Evolutionary conservation across 148 eudicot species (phyloP), one percentile per base, ranked within the genome.

Genomic region (Fagopyrum tataricum): DNA sequence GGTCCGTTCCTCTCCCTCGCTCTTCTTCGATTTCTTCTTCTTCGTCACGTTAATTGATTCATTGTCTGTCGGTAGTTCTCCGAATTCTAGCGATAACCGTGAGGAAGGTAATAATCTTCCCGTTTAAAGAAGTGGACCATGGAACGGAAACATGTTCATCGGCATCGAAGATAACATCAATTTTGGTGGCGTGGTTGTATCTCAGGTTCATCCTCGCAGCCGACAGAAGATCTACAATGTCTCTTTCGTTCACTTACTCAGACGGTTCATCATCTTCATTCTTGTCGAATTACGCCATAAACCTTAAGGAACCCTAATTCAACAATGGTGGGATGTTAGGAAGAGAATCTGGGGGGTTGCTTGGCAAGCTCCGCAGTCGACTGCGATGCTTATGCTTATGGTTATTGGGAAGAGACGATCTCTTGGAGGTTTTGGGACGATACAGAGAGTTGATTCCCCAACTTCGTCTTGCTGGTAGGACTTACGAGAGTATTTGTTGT

Each of bases 391-490:
- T 83, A 80, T 59, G 81, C 72, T 1, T 71, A 72, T 21, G n/a
- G n/a, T n/a, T n/a, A n/a, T n/a, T n/a, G n/a, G n/a, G n/a, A n/a
- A n/a, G n/a, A n/a, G n/a, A n/a, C n/a, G n/a, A n/a, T n/a, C n/a
- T n/a, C n/a, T n/a, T n/a, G n/a, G 97, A 94, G 80, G 96, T 91
- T 15, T 82, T 94, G 79, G 79, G 81, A 31, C 84, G 88, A 40
- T 91, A 94, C 74, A 87, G 83, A 73, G 93, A 90, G 81, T 82
- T 94, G 70, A 89, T 88, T 64, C 96, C 98, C 40, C 86, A 82
- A 72, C 76, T 91, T 46, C 83, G 86, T 51, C 88, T 94, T 67
- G 97, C 98, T 87, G 98, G 98, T 94, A 42, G 51, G 51, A 69
- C 72, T 15, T 39, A 6, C n/a, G 37, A 41, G 26, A 4, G 56